These are phyloP conservation scores for Gossypium stocksii DNA, from an alignment of 345 rosid genomes.

Conservation along the genomic window DNA sequence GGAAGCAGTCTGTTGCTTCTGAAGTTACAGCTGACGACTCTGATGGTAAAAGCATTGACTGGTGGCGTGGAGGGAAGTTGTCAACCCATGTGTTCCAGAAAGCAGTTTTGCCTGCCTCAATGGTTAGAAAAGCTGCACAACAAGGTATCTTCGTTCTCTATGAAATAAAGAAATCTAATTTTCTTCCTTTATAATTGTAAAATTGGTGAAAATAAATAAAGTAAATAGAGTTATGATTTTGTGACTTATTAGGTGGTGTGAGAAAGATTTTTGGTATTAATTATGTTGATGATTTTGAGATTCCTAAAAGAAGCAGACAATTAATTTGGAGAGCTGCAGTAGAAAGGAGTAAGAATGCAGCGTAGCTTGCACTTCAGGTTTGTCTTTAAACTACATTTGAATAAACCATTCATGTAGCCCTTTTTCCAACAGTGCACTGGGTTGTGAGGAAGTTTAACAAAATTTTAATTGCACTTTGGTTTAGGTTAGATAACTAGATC, in stretches of 20 bases:
- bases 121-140: constrained; percentile 60
- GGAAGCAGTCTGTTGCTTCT: constrained; percentile 42
- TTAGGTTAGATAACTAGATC: constrained; percentile 86
- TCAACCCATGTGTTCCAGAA: constrained; percentile 53
- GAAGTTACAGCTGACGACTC: constrained; percentile 41
- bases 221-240: constrained; percentile 7
- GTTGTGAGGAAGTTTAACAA: background rate
- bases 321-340: constrained; percentile 87
- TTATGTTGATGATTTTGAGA: constrained; percentile 61
- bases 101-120: constrained; percentile 57
- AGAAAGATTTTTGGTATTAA: constrained; percentile 52
- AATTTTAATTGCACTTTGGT: constrained; percentile 25
- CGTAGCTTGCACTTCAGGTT: constrained; percentile 97
- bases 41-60: constrained; percentile 55
- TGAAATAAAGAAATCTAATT: background rate
- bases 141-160: constrained; percentile 46
- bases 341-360: constrained; percentile 60
- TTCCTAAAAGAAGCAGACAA: constrained; percentile 76
- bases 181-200: background rate
- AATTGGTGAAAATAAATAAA: constrained; percentile 6
- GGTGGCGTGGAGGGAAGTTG: constrained; percentile 91
- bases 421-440: constrained; percentile 11
- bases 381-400: constrained; percentile 23
- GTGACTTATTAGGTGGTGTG: constrained; percentile 52
- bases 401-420: constrained; percentile 13